Evolutionary conservation across 192 early-diverging fungal species (phyloP).

Genomic region (Jimgerdemannia flammicorona): DNA sequence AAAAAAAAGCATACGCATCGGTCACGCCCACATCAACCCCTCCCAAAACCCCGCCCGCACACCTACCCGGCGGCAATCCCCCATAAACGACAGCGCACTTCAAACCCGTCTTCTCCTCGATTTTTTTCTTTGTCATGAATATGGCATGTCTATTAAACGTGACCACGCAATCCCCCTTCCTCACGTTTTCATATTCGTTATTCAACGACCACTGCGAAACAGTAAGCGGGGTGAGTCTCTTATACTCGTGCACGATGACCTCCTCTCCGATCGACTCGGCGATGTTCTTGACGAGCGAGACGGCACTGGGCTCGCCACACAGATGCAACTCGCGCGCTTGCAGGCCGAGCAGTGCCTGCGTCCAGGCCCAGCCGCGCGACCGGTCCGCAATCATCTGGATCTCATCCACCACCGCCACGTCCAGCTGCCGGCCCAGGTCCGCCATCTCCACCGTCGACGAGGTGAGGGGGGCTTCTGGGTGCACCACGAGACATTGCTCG

Average conservation of each 20-base stretch:
- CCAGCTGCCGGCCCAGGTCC: conserved; percentile 41
- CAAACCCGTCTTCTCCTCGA: conserved; percentile 71
- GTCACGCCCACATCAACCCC: neutral
- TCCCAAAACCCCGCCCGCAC: neutral
- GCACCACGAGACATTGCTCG: conserved; percentile 71
- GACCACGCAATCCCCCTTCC: conserved; percentile 85
- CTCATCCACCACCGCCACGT: conserved; percentile 94
- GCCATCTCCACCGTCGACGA: conserved; percentile 94
- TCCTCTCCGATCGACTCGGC: conserved; percentile 71
- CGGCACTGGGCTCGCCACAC: conserved; percentile 88
- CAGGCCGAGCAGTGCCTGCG: conserved; percentile 75
- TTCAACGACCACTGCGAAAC: conserved; percentile 53
- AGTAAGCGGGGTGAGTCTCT: conserved; percentile 68
- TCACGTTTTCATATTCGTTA: conserved; percentile 53
- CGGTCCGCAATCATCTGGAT: conserved; percentile 94
- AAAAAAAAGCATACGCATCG: neutral
- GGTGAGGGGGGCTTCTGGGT: conserved; percentile 42
- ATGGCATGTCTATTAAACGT: conserved; percentile 82
- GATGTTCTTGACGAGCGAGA: conserved; percentile 74
- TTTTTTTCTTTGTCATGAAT: conserved; percentile 70
- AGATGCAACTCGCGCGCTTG: conserved; percentile 86
- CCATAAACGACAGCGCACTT: conserved; percentile 93
- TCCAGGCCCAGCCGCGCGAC: conserved; percentile 95
- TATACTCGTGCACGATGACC: conserved; percentile 73
- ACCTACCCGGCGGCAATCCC: conserved; percentile 73